Evolutionary conservation across 345 rosid genomes (phyloP).

Genomic region (Eucalyptus decipiens): DNA sequence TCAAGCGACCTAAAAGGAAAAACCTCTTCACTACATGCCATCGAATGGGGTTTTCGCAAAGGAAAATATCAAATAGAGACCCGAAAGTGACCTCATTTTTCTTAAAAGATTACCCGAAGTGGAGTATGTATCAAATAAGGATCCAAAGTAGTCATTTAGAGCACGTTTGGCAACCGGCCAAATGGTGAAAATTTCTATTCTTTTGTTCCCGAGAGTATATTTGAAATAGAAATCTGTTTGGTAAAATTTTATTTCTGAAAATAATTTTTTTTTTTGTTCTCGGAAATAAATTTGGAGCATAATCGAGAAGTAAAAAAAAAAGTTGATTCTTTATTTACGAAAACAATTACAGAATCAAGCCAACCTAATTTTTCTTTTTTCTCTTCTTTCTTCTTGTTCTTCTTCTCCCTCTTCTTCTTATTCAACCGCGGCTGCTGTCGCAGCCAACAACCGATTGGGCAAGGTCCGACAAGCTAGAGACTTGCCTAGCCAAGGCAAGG

Average conservation of each 20-base stretch:
- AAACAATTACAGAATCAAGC: rapidly evolving
- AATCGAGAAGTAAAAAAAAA: too few species aligned
- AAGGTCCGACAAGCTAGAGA: too few species aligned
- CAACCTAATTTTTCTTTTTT: too few species aligned
- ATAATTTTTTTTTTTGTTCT: too few species aligned
- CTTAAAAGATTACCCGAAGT: rapidly evolving
- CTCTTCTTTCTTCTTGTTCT: too few species aligned
- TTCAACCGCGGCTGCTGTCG: too few species aligned
- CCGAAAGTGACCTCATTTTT: rapidly evolving
- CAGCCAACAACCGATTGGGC: too few species aligned
- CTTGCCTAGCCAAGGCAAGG: too few species aligned
- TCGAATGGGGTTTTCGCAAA: not conserved
- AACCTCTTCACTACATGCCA: not conserved
- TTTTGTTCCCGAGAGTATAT: rapidly evolving
- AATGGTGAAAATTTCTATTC: rapidly evolving
- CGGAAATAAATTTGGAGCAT: rapidly evolving
- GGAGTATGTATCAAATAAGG: rapidly evolving
- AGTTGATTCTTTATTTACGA: rapidly evolving
- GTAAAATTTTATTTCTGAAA: too few species aligned
- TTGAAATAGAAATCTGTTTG: rapidly evolving
- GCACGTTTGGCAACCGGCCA: rapidly evolving
- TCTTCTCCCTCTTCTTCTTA: too few species aligned
- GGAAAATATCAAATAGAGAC: too few species aligned
- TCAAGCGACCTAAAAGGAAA: not conserved
- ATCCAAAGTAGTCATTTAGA: too few species aligned